Evolutionary conservation across 768 basidiomycete genomes (phyloP).

Genomic region (Lactifluus echinatus): DNA sequence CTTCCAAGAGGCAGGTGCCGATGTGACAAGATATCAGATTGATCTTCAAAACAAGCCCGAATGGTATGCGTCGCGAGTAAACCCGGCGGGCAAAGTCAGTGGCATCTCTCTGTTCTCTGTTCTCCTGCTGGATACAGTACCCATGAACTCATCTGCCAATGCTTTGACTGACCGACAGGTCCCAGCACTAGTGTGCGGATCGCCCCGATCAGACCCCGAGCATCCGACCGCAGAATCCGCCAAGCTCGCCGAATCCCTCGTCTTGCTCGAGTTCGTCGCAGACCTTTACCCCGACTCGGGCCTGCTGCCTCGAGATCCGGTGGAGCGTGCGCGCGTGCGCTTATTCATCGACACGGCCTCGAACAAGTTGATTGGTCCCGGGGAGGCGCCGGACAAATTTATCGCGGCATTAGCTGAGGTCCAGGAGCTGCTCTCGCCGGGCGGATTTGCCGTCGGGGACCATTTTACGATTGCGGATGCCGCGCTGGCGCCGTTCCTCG

Average conservation of each 20-base stretch:
- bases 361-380: slow-evolving; percentile 34
- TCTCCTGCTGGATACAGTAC: no score
- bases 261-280: slow-evolving; percentile 54
- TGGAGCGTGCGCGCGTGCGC: slow-evolving; percentile 43
- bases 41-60: slow-evolving; percentile 57
- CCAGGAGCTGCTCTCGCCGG: slow-evolving; percentile 38
- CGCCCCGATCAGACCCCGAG: no score
- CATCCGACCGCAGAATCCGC: no score
- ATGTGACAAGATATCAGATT: slow-evolving; percentile 43
- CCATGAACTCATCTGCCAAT: no score
- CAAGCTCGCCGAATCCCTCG: no score
- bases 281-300: slow-evolving; percentile 40
- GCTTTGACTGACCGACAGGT: no score
- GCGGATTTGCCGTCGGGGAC: slow-evolving; percentile 33
- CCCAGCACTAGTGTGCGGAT: no score
- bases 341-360: slow-evolving; percentile 48
- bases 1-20: slow-evolving; percentile 42
- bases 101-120: no score
- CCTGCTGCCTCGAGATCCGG: slow-evolving; percentile 44
- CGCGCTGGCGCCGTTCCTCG: slow-evolving; percentile 48
- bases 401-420: slow-evolving; percentile 30
- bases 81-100: slow-evolving; percentile 54
- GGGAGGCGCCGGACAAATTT: slow-evolving; percentile 36
- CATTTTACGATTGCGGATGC: slow-evolving; percentile 56
- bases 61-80: slow-evolving; percentile 55